Percentiles rank a stretch among this genome's conserved stretches.
Evolutionary conservation across 2,329 filamentous ascomycete genomes (phyloP).

Genomic region (Chaetomium olivaceum): DNA sequence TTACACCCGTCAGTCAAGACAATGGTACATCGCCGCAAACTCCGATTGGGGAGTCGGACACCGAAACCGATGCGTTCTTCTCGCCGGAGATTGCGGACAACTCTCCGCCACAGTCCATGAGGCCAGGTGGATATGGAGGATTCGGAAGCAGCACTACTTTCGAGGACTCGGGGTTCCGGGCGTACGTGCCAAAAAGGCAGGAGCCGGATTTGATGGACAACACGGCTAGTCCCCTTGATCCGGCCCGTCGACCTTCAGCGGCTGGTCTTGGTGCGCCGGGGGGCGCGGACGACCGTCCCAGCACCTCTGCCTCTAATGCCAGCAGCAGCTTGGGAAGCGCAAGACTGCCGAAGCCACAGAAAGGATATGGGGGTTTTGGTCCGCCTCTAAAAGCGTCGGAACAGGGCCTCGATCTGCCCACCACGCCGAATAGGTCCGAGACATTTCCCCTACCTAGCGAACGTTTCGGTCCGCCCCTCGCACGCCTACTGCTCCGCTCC

Average conservation of each 20-base stretch:
- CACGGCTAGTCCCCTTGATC: conserved; percentile 65
- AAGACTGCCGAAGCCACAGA: conserved; percentile 47
- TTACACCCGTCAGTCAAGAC: conserved; percentile 64
- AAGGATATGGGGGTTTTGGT: conserved; percentile 61
- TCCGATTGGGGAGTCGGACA: conserved; percentile 48
- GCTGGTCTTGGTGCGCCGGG: conserved; percentile 1
- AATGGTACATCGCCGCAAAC: conserved; percentile 65
- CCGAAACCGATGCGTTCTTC: conserved; percentile 49
- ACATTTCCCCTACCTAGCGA: conserved; percentile 52
- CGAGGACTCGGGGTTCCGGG: conserved; percentile 48
- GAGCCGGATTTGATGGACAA: conserved; percentile 45
- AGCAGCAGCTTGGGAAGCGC: conserved; percentile 38
- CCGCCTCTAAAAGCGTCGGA: conserved; percentile 45
- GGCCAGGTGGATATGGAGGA: conserved; percentile 54
- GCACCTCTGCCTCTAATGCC: conserved; percentile 39
- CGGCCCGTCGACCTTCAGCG: conserved; percentile 40
- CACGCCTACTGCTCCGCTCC: conserved; percentile 50
- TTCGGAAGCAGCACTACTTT: conserved; percentile 43
- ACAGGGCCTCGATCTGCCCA: conserved; percentile 42
- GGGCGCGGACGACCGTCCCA: conserved; percentile 33
- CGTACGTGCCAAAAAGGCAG: conserved; percentile 50
- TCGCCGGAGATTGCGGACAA: conserved; percentile 48
- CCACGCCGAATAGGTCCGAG: conserved; percentile 49
- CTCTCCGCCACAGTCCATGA: conserved; percentile 40
- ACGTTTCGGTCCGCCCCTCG: conserved; percentile 44